These are phyloP conservation scores for Candida easanensis DNA, from an alignment of 805 yeast genomes.

Conservation along the genomic window DNA sequence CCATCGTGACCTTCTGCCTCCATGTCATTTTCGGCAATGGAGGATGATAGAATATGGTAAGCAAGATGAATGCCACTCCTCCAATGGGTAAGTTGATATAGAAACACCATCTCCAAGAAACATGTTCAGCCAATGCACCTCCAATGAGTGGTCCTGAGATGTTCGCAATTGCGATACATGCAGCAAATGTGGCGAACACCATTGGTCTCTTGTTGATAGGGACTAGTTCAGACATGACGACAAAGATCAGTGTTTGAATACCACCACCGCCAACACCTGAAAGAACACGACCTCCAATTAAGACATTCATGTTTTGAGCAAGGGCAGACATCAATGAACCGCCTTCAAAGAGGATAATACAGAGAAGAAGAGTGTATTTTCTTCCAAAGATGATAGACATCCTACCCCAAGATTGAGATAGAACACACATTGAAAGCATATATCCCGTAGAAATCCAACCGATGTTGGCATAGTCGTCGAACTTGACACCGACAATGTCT, in stretches of 20 bases:
- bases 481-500: conserved; percentile 47
- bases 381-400: conserved; percentile 57
- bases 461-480: conserved; percentile 46
- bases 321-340: conserved; percentile 63
- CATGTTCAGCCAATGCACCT: conserved; percentile 58
- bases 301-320: conserved; percentile 50
- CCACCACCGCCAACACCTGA: conserved; percentile 79
- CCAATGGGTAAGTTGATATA: conserved; percentile 69
- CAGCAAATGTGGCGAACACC: conserved; percentile 22
- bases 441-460: conserved; percentile 62
- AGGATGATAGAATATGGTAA: conserved; percentile 44
- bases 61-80: conserved; percentile 41
- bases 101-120: conserved; percentile 76
- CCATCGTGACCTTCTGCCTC: conserved; percentile 35
- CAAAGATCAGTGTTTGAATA: conserved; percentile 52
- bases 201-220: conserved; percentile 30
- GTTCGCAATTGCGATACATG: conserved; percentile 44
- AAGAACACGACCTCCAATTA: conserved; percentile 69
- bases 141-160: conserved; percentile 66
- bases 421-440: conserved; percentile 49
- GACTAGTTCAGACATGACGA: conserved; percentile 52
- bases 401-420: conserved; percentile 57
- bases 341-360: conserved; percentile 51
- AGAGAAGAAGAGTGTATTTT: conserved; percentile 44
- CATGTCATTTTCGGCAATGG: conserved; percentile 42